Percentiles rank a stretch among this genome's conserved stretches.
Conservation (phyloP, 2,329 filamentous ascomycete species). For the Ophiostoma perfectum region DNA sequence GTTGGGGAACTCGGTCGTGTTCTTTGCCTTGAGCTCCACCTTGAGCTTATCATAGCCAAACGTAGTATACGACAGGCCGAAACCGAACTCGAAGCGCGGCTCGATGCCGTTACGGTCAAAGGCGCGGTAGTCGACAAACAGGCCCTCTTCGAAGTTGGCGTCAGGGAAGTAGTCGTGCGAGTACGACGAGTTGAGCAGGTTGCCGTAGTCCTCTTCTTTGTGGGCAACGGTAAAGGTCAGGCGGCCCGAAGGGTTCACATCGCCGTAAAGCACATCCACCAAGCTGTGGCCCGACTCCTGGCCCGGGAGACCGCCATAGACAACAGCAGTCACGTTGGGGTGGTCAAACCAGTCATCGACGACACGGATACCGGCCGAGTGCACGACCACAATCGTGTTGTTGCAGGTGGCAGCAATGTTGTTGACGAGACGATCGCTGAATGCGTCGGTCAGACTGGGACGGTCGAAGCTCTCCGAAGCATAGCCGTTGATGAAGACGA, state of each 20-base stretch:
- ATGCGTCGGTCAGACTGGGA: constrained; percentile 62
- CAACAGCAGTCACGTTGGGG: constrained; percentile 46
- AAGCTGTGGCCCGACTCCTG: constrained; percentile 46
- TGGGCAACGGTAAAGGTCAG: constrained; percentile 44
- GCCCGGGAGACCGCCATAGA: constrained; percentile 48
- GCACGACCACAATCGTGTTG: constrained; percentile 62
- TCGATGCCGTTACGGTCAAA: constrained; percentile 60
- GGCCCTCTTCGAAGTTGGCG: constrained; percentile 64
- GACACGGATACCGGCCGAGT: constrained; percentile 48
- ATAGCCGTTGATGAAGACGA: constrained; percentile 63
- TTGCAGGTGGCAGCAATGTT: constrained; percentile 46
- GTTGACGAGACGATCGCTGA: constrained; percentile 54
- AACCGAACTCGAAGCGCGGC: constrained; percentile 72
- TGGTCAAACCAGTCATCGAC: constrained; percentile 49
- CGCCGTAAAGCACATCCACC: constrained; percentile 42
- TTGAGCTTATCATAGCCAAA: constrained; percentile 50
- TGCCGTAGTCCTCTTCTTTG: constrained; percentile 37
- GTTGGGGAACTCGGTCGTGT: constrained; percentile 34
- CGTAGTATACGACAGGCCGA: constrained; percentile 69
- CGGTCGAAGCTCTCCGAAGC: constrained; percentile 71
- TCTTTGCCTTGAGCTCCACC: constrained; percentile 53
- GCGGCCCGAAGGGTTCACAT: constrained; percentile 40
- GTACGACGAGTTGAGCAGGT: constrained; percentile 27
- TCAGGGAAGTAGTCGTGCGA: constrained; percentile 45
- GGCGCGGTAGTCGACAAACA: constrained; percentile 70